phyloP scores from a whole-genome alignment of 2,329 filamentous ascomycete species.

The Diaporthe vaccinii region DNA sequence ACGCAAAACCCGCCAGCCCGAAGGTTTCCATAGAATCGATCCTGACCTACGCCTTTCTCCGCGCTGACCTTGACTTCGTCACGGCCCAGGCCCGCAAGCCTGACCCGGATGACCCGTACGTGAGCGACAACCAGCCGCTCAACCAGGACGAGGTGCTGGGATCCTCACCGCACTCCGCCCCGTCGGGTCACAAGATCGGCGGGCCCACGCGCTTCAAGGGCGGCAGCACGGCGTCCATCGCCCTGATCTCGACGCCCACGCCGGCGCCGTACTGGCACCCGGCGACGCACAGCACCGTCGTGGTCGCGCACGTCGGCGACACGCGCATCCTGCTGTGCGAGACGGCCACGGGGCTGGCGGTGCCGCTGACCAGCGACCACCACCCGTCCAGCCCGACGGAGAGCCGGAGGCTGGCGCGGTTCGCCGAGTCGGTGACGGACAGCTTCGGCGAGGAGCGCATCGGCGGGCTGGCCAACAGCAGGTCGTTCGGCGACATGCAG shows the following conservation, averaged over 20 bases:
- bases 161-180: conserved; percentile 63
- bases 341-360: conserved; percentile 83
- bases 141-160: conserved; percentile 90
- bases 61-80: conserved; percentile 94
- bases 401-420: conserved; percentile 85
- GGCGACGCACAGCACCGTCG: conserved; percentile 82
- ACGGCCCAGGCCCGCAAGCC: conserved; percentile 87
- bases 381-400: conserved; percentile 91
- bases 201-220: conserved; percentile 87
- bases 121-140: conserved; percentile 78
- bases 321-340: conserved; percentile 92
- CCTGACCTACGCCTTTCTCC: conserved; percentile 91
- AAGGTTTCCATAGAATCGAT: conserved; percentile 79
- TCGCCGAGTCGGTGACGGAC: conserved; percentile 89
- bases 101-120: conserved; percentile 77
- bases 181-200: conserved; percentile 75
- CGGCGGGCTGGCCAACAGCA: conserved; percentile 91
- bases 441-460: conserved; percentile 98
- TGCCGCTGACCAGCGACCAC: conserved; percentile 90
- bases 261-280: conserved; percentile 97
- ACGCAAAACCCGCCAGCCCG: conserved; percentile 31
- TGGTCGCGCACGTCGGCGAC: conserved; percentile 94
- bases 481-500: conserved; percentile 92
- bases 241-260: conserved; percentile 91
- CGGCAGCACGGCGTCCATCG: conserved; percentile 91